Conservation (phyloP, 805 yeast genomes). For the Candida mattraensis region DNA sequence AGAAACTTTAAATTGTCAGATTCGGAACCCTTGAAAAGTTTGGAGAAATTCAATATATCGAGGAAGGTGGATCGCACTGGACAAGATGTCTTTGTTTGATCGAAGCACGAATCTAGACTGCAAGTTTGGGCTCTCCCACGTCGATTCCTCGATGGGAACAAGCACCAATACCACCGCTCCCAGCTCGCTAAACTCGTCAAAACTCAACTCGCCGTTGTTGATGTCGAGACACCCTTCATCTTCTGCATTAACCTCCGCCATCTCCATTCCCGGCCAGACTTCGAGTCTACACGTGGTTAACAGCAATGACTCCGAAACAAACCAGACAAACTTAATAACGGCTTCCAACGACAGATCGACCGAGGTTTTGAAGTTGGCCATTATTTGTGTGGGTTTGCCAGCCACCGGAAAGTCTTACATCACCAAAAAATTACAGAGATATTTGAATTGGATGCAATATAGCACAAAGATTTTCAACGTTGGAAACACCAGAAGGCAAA, state of each 20-base stretch:
- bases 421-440: constrained; percentile 61
- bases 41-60: no score
- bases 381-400: constrained; percentile 74
- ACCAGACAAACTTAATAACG: constrained; percentile 7
- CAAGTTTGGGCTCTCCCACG: no score
- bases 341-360: constrained; percentile 16
- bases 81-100: constrained; percentile 3
- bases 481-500: constrained; percentile 66
- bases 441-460: constrained; percentile 59
- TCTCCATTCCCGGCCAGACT: constrained; percentile 30
- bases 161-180: constrained; percentile 13
- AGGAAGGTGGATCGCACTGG: no score
- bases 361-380: constrained; percentile 49
- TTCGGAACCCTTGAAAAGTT: no score
- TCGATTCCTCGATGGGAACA: constrained; percentile 3
- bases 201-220: constrained; percentile 22
- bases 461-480: constrained; percentile 70
- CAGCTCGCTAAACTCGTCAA: constrained; percentile 25
- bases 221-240: constrained; percentile 23
- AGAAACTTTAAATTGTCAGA: no score
- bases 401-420: constrained; percentile 77
- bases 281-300: constrained; percentile 17
- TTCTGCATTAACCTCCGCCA: constrained; percentile 27
- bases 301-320: constrained; percentile 12
- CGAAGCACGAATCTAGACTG: constrained; percentile 2